These are phyloP conservation scores for Vigna angularis DNA, from an alignment of 306 rosid genomes.

Conservation along the genomic window DNA sequence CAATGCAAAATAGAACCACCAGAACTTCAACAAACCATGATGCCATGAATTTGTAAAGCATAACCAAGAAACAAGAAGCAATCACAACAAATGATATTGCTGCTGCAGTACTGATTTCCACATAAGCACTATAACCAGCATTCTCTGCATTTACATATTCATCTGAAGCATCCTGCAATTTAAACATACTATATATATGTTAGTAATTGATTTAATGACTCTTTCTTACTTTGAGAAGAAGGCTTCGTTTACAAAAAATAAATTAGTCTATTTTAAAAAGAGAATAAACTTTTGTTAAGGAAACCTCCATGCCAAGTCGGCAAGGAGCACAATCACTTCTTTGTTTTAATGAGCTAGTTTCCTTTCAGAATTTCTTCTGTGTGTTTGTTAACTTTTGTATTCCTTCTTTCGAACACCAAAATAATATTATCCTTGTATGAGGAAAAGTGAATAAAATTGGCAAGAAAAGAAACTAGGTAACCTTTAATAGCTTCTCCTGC, in stretches of 20 bases:
- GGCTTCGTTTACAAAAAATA: conserved; percentile 12
- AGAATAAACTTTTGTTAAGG: background rate
- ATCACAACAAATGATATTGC: conserved; percentile 84
- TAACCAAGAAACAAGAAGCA: conserved; percentile 88
- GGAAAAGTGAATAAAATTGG: background rate
- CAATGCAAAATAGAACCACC: conserved; percentile 90
- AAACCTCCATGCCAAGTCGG: conserved; percentile 9
- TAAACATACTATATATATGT: conserved; percentile 29
- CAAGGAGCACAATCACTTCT: conserved; percentile 1
- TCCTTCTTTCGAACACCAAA: background rate
- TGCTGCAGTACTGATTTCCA: conserved; percentile 80
- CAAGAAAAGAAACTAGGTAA: conserved; percentile 41
- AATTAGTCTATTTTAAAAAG: conserved; percentile 11
- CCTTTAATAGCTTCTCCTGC: conserved; percentile 88
- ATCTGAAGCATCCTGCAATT: conserved; percentile 80
- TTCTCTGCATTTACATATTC: conserved; percentile 57
- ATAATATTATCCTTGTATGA: background rate
- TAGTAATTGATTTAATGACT: conserved; percentile 17
- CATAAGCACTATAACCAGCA: conserved; percentile 68
- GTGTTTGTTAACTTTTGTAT: conserved; percentile 5
- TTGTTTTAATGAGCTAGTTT: background rate
- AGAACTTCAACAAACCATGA: conserved; percentile 82
- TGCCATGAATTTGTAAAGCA: conserved; percentile 94
- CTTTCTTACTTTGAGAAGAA: conserved; percentile 31
- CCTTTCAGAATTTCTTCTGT: background rate